Evolutionary conservation across 2,329 filamentous ascomycete species (phyloP).

Genomic region (Zasmidium cellare): DNA sequence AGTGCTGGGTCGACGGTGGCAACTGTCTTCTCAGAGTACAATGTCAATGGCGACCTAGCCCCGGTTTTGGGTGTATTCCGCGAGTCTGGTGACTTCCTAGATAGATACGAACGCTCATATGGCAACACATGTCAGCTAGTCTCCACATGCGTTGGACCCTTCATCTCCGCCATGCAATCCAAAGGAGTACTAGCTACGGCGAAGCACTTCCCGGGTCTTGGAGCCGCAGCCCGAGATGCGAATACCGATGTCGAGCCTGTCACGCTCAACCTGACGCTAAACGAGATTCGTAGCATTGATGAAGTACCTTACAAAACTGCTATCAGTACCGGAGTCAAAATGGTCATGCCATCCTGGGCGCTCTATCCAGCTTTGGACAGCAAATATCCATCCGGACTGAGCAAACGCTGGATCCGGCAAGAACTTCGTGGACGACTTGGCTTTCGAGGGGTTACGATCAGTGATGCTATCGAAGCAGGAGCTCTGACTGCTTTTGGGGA

Average conservation of each 20-base stretch:
- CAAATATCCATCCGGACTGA: constrained; percentile 13
- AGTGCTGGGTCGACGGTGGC: constrained; percentile 11
- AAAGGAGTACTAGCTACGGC: constrained; percentile 15
- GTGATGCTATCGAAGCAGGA: constrained; percentile 21
- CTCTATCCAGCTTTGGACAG: constrained; percentile 18
- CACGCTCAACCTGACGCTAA: constrained; percentile 9
- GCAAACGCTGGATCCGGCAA: constrained; percentile 11
- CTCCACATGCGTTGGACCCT: constrained; percentile 9
- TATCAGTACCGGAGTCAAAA: constrained; percentile 9
- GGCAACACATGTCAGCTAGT: constrained; percentile 9
- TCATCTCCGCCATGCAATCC: constrained; percentile 15
- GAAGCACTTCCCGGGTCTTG: constrained; percentile 22
- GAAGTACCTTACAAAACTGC: constrained; percentile 15
- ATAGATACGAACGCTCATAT: constrained; percentile 17
- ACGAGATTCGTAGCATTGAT: constrained; percentile 11
- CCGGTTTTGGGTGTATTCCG: constrained; percentile 20
- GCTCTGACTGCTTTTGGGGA: constrained; percentile 14
- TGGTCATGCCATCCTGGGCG: constrained; percentile 21
- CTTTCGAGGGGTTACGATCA: constrained; percentile 20
- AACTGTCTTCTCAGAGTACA: constrained; percentile 6
- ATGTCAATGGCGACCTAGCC: constrained; percentile 20
- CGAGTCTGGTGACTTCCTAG: constrained; percentile 14
- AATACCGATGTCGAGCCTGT: constrained; percentile 20
- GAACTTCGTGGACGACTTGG: constrained; percentile 15
- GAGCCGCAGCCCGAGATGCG: constrained; percentile 7